Evolutionary conservation across 345 rosid genomes (phyloP).

Genomic region (Gossypium arboreum): DNA sequence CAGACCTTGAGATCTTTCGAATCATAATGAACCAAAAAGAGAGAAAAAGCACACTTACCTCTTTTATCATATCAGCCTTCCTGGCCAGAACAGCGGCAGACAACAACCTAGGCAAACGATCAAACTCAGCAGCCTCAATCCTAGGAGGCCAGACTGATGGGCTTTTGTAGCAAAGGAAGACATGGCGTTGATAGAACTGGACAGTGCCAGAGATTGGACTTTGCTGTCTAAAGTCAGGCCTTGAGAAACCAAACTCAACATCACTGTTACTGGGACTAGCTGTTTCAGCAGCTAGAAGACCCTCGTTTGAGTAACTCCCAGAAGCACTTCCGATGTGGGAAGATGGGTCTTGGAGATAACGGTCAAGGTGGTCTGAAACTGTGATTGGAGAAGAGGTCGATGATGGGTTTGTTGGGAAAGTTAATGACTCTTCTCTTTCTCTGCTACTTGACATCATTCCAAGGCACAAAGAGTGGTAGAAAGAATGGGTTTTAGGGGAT

Average conservation of each 20-base stretch:
- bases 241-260: conserved; percentile 70
- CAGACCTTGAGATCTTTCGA: conserved; percentile 3
- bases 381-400: conserved; percentile 67
- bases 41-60: conserved; percentile 34
- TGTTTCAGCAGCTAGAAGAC: conserved; percentile 41
- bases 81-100: conserved; percentile 71
- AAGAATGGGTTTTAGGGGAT: background rate
- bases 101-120: conserved; percentile 93
- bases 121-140: conserved; percentile 98
- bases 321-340: conserved; percentile 64
- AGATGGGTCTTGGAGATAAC: conserved; percentile 43
- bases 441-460: conserved; percentile 53
- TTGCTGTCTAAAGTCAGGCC: conserved; percentile 63
- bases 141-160: conserved; percentile 94
- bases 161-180: conserved; percentile 88
- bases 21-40: conserved; percentile 12
- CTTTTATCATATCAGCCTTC: conserved; percentile 60
- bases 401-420: conserved; percentile 49
- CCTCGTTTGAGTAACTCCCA: conserved; percentile 80
- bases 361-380: conserved; percentile 60
- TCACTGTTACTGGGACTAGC: conserved; percentile 31
- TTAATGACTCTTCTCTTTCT: conserved; percentile 55
- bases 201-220: conserved; percentile 72
- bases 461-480: background rate
- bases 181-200: conserved; percentile 79